Evolutionary conservation across 306 rosid species (phyloP).

Genomic region (Crotalaria pallida): DNA sequence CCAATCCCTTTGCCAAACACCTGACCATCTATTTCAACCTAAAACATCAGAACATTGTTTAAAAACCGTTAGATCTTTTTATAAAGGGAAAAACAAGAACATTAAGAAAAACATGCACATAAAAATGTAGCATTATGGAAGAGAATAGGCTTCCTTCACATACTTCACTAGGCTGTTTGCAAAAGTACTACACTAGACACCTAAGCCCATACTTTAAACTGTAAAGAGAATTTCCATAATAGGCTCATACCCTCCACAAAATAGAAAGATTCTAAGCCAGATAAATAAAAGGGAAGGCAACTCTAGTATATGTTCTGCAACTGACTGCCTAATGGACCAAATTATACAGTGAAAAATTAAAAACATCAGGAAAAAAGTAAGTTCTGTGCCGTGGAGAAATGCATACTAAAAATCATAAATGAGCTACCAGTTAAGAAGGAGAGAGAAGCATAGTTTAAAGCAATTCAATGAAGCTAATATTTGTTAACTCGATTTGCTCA

Average conservation of each 20-base stretch:
- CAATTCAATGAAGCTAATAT: neutral
- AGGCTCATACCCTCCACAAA: neutral
- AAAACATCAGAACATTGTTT: slow-evolving; percentile 3
- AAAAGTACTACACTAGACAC: neutral
- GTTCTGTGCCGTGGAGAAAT: neutral
- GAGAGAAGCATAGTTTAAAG: neutral
- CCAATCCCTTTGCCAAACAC: slow-evolving; percentile 76
- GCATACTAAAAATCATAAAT: neutral
- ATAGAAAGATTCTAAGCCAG: neutral
- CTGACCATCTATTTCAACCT: slow-evolving; percentile 91
- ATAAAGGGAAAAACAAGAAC: neutral
- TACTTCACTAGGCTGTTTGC: neutral
- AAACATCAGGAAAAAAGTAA: neutral
- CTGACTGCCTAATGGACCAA: neutral
- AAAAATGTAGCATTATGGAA: neutral
- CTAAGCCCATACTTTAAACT: neutral
- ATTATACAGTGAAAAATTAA: neutral
- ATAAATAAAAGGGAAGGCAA: slow-evolving; percentile 7
- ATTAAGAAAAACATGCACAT: neutral
- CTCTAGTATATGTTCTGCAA: neutral
- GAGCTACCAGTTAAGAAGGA: neutral
- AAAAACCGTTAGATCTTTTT: neutral
- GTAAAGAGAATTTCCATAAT: neutral
- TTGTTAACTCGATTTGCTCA: slow-evolving; percentile 16
- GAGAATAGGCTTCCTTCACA: neutral